Evolutionary conservation across 2,329 filamentous ascomycete genomes (phyloP).

Genomic region (Nemania sp.): DNA sequence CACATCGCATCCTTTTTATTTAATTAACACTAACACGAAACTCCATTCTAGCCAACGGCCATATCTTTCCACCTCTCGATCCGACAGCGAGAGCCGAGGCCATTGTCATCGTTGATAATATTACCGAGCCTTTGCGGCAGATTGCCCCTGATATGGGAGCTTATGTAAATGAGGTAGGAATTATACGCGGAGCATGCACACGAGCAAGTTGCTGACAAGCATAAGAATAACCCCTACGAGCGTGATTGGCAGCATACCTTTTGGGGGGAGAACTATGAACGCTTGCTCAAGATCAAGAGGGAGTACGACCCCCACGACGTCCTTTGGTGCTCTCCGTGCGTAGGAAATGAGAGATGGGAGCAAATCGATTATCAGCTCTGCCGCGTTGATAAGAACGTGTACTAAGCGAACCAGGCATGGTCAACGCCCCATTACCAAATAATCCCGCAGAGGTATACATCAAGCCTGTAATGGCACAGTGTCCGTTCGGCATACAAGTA

Average conservation of each 20-base stretch:
- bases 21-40: conserved; percentile 25
- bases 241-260: conserved; percentile 56
- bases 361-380: conserved; percentile 45
- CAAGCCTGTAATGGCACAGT: background rate
- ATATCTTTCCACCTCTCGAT: conserved; percentile 52
- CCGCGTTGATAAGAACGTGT: conserved; percentile 13
- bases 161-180: conserved; percentile 60
- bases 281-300: conserved; percentile 59
- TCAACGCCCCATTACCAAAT: conserved; percentile 1
- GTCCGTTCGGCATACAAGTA: background rate
- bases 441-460: background rate
- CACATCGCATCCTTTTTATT: background rate
- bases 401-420: background rate
- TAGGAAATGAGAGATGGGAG: conserved; percentile 59
- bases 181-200: background rate
- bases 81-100: conserved; percentile 47
- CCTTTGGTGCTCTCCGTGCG: conserved; percentile 62
- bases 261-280: conserved; percentile 61
- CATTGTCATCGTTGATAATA: conserved; percentile 44
- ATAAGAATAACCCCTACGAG: conserved; percentile 54
- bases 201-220: conserved; percentile 7
- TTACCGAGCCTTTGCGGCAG: conserved; percentile 53
- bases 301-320: conserved; percentile 60
- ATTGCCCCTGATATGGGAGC: conserved; percentile 57
- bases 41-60: conserved; percentile 44